These are phyloP conservation scores for Fusarium tricinctum DNA, from an alignment of 2,329 filamentous ascomycete species.

Conservation along the genomic window DNA sequence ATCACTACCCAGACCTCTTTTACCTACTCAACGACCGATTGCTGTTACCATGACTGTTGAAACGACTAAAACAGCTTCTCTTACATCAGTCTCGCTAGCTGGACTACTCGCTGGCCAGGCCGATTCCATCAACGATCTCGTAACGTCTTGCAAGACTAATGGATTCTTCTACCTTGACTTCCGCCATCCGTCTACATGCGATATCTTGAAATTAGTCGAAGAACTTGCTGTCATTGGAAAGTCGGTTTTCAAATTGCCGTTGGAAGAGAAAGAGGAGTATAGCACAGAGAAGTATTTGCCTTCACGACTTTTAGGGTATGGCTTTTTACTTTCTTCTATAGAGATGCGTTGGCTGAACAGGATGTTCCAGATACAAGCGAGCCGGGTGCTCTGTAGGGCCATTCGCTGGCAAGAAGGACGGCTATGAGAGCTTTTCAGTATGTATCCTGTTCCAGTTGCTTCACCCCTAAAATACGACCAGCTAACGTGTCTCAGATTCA, in stretches of 20 bases:
- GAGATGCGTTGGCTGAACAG: too few species aligned
- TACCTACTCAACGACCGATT: background rate
- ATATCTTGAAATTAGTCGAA: slow-evolving; percentile 1
- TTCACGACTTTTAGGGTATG: slow-evolving; percentile 4
- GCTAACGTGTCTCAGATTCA: background rate
- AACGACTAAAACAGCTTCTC: background rate
- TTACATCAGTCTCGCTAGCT: background rate
- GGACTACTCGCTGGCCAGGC: background rate
- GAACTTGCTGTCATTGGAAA: background rate
- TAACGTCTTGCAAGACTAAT: background rate
- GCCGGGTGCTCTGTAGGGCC: slow-evolving; percentile 20
- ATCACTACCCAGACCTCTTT: background rate
- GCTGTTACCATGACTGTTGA: background rate
- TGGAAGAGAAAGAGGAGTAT: slow-evolving; percentile 7
- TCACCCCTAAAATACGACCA: background rate
- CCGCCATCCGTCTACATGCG: background rate
- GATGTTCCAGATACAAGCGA: slow-evolving; percentile 13
- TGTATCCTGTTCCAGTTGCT: background rate
- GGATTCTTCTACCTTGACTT: slow-evolving; percentile 13
- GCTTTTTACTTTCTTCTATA: background rate
- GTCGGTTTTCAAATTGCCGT: background rate
- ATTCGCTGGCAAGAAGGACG: slow-evolving; percentile 23
- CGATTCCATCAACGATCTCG: background rate
- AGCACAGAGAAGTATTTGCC: slow-evolving; percentile 11
- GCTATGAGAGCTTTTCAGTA: slow-evolving; percentile 25